Percentiles rank a stretch among this genome's conserved stretches.
Evolutionary conservation across 192 early-diverging fungal genomes (phyloP).

Genomic region (Backusella liffmaniae): DNA sequence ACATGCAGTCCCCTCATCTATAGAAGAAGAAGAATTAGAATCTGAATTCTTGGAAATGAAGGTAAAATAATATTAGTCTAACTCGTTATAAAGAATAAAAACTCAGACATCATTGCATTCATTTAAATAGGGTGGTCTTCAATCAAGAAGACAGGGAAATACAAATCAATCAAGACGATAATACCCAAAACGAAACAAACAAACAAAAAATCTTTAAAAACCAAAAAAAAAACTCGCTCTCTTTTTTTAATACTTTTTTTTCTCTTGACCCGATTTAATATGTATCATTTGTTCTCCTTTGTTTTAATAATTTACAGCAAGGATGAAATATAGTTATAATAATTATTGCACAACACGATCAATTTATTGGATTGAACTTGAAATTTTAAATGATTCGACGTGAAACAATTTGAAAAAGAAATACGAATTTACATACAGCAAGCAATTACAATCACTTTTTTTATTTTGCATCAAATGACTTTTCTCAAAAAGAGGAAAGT

Average conservation of each 20-base stretch:
- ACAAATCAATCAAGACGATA: slow-evolving; percentile 16
- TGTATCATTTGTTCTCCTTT: background rate
- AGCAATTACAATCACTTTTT: background rate
- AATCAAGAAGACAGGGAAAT: slow-evolving; percentile 7
- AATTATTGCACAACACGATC: background rate
- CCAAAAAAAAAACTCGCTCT: background rate
- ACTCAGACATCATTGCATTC: background rate
- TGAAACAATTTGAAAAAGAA: background rate
- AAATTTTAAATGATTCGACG: background rate
- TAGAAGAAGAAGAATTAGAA: slow-evolving; percentile 36
- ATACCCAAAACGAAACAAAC: background rate
- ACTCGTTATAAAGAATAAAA: background rate
- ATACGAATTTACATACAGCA: background rate
- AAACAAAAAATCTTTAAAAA: background rate
- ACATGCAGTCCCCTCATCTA: slow-evolving; percentile 23
- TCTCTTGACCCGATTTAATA: background rate
- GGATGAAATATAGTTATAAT: background rate
- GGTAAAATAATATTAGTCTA: slow-evolving; percentile 8
- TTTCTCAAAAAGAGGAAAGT: background rate
- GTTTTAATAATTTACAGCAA: background rate
- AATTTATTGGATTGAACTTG: background rate
- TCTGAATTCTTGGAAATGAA: slow-evolving; percentile 32
- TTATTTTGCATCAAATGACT: background rate
- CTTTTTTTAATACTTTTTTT: background rate
- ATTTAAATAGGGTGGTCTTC: background rate